Conservation (phyloP, 805 yeast genomes). For the Suhomyces sp. region DNA sequence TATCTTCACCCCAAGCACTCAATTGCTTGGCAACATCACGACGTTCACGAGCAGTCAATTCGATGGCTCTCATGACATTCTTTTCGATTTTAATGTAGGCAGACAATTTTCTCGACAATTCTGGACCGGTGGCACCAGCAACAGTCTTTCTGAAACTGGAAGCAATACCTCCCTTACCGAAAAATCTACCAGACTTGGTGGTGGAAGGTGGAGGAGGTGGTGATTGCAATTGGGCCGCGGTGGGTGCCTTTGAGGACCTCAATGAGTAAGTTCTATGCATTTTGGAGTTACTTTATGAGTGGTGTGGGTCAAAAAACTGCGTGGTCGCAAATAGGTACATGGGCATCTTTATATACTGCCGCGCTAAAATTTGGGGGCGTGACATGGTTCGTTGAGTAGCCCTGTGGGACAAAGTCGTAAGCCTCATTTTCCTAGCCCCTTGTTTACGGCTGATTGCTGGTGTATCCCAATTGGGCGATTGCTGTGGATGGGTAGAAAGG, state of each 20-base stretch:
- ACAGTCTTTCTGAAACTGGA: conserved; percentile 65
- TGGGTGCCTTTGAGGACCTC: conserved; percentile 94
- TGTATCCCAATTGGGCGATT: conserved; percentile 8
- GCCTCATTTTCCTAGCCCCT: no score
- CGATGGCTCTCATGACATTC: conserved; percentile 76
- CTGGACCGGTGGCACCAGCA: conserved; percentile 82
- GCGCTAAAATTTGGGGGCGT: neutral
- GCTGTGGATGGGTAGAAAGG: conserved; percentile 7
- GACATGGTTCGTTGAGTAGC: conserved; percentile 1
- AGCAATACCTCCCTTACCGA: conserved; percentile 74
- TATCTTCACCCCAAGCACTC: conserved; percentile 83
- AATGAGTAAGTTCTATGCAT: conserved; percentile 99
- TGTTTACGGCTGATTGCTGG: conserved; percentile 4
- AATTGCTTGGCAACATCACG: conserved; percentile 80
- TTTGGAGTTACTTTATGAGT: conserved; percentile 10
- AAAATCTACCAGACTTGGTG: conserved; percentile 83
- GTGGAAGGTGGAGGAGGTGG: conserved; percentile 97
- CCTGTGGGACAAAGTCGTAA: no score
- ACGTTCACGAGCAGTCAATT: conserved; percentile 73
- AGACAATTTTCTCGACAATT: conserved; percentile 69
- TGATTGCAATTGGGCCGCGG: conserved; percentile 90
- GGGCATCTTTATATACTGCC: neutral
- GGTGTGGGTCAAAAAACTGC: neutral
- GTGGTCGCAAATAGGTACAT: neutral
- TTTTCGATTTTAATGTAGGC: conserved; percentile 79